Evolutionary conservation across 129 eudicot species (phyloP).

Genomic region (Lactuca saligna): DNA sequence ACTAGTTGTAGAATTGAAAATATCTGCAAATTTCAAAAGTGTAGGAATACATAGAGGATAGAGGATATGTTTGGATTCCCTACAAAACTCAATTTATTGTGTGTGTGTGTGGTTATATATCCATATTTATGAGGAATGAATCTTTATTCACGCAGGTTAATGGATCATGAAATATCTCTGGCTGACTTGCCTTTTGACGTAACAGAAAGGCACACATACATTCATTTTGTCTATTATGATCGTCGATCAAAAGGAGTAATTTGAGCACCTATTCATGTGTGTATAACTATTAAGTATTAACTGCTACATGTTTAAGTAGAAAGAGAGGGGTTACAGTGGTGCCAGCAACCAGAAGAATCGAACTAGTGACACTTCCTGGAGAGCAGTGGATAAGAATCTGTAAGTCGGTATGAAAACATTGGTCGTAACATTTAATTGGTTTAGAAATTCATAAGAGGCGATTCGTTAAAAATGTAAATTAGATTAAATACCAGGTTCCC

Average conservation of each 20-base stretch:
- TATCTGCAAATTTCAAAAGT: background rate
- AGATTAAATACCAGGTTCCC: constrained; percentile 66
- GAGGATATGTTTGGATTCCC: background rate
- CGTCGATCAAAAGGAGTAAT: background rate
- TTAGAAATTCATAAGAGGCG: background rate
- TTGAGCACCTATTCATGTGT: background rate
- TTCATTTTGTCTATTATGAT: background rate
- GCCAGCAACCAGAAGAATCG: constrained; percentile 90
- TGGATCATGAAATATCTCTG: background rate
- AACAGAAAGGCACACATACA: background rate
- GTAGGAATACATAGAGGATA: background rate
- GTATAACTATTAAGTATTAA: background rate
- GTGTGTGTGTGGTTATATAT: no score
- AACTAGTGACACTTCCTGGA: constrained; percentile 77
- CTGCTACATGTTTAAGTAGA: background rate
- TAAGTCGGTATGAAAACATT: background rate
- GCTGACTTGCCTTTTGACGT: background rate
- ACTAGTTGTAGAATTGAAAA: background rate
- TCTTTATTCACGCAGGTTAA: background rate
- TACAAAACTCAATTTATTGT: background rate
- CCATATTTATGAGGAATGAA: background rate
- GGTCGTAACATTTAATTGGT: no score
- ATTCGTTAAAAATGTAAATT: background rate
- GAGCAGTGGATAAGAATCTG: constrained; percentile 2
- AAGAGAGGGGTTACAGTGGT: constrained; percentile 69